Evolutionary conservation across 2,329 filamentous ascomycete species (phyloP), one percentile per base, ranked within the genome.

Genomic region (Venturia carpophila): DNA sequence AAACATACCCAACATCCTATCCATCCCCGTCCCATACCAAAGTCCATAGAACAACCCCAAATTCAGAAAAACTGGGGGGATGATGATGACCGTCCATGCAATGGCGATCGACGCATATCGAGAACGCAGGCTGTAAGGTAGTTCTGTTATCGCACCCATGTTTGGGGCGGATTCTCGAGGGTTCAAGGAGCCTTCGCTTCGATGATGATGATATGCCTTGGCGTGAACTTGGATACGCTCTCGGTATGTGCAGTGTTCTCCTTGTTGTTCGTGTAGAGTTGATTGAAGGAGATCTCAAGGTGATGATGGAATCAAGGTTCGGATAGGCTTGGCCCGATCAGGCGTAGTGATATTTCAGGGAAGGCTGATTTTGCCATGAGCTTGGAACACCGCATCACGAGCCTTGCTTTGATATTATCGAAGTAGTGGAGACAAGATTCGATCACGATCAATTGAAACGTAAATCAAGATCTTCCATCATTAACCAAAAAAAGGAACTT

Each of bases 21-120:
- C 56, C 39, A 65, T 37, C 24, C 24, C 6, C 27, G 24, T 60
- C 34, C 64, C 64, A 47, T 62, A 65, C 64, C 64, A 65, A 1
- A 65, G 37, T 24, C 64, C 64, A 58, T 65, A 65, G 39, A 65
- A 66, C 21, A 64, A 34, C 4, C 64, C 61, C 24, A 63, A 21
- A 55, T 66, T 66, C 21, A 66, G 37, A 34, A 66, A 64, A 15
- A 66, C 37, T 10, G 64, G 64, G 24, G 64, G 64, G 17, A 66
- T 64, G 64, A 63, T 43, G 43, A 65, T 65, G 56, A 65, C 55
- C 7, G 55, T 65, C 64, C 64, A 65, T 13, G 64, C 56, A 21
- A 62, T 45, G 4, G 64, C 64, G 17, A 65, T 65, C 3, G 34
- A 24, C 19, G 52, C 39, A 37, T 65, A 61, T 21, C 64, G 64